Evolutionary conservation across 73 alveolate species (phyloP), one percentile per base, ranked within the genome.

Genomic region (Paramecium sonneborni): DNA sequence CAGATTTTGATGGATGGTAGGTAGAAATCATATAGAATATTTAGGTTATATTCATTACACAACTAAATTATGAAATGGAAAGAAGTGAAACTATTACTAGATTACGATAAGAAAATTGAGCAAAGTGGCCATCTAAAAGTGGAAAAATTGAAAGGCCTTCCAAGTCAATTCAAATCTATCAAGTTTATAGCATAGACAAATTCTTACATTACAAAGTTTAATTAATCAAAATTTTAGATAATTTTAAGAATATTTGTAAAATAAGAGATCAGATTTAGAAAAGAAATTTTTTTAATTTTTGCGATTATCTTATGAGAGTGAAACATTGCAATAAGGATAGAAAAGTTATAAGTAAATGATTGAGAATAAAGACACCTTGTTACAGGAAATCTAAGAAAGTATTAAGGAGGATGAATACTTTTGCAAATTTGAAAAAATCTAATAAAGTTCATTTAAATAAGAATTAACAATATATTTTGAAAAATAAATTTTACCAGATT

Each of bases 1-100:
- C 86, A 3, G 86, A 72, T 72, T 72, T 28, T 72, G 86, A 72
- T 35, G 86, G 86, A 32, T 72, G 86, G 86, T 72, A 72, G 86
- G 86, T 72, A 72, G 18, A 35, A 72, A 9, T 34, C 44, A 35
- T 72, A 28, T 9, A 11, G 84, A 67, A 30, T 67, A 35, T 15
- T 9, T 35, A 72, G 86, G 86, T 28, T 72, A 15, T 72, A 72
- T 72, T 72, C 86, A 7, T 72, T 72, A 6, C 86, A 72, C 11
- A 35, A 72, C 35, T 72, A 72, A 72, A 72, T 72, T 35, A 72
- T 72, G 52, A 72, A 72, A 4, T 72, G 86, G 86, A 72, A 72
- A 1, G 86, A 72, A 38, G 86, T 72, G 1, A 72, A 72, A 72
- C 20, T 72, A 72, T 18, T 72, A n/a, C 12, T 35, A 28, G 86